Base-by-base conservation (phyloP, 2,329 filamentous ascomycete species). In the Pseudocercospora vitis region DNA sequence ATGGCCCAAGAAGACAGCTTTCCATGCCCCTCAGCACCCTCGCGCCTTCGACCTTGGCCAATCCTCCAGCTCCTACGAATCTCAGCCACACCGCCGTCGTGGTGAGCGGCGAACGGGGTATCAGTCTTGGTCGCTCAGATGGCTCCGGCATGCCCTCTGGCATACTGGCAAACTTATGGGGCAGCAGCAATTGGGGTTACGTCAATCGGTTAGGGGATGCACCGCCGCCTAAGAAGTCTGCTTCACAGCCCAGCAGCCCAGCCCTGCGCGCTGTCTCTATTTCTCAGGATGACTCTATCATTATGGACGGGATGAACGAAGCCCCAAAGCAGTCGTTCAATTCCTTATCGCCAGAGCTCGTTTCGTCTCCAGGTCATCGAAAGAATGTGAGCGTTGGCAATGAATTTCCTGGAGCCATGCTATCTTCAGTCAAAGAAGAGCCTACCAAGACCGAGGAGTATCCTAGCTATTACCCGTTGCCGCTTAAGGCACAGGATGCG, bases 161-260 rank as follows among this genome's bases (percentile, higher is more conserved):
- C 11, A 84, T 96, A 57, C 83, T 96, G 76, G 91, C 91, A 26
- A 97, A 97, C 68, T 81, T 95, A 52, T 97, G 92, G 92, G 92
- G 92, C 46, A 95, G 86, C 65, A 87, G 84, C 52, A 86, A 91
- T 42, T 96, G 91, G 89, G 83, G 83, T 11, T 81, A 82, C 59
- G 73, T 87, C 54, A 86, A 87, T 60, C 78, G 79, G 28, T 69
- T 87, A 29, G 81, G 76, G 16, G 80, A 81, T 40, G 78, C 81
- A n/a, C 63, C 76, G 23, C 72, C 71, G 42, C 52, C 59, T 12
- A 49, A 32, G 47, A 66, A 60, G 60, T 63, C 51, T 7, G 28
- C 45, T 19, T 61, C 58, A 3, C 52, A 56, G 1, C 52, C 55
- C 1, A 35, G 50, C 7, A 63, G 55, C 24, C 57, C 62, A 2